Evolutionary conservation across 345 rosid genomes (phyloP).

Genomic region (Dovyalis caffra): DNA sequence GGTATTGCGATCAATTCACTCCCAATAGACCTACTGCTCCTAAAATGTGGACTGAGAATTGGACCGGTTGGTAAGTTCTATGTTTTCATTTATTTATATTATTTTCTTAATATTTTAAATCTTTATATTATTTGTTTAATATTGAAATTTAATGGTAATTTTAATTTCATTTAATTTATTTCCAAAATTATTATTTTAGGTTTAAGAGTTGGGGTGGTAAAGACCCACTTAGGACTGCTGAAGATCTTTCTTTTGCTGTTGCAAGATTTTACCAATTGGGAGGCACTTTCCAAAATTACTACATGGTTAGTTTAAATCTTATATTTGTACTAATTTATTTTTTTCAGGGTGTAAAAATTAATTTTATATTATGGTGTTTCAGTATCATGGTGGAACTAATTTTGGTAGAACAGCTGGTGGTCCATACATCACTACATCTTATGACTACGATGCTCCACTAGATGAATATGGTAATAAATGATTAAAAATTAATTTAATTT

Average conservation of each 20-base stretch:
- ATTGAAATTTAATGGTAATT: background rate
- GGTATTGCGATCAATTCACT: conserved; percentile 46
- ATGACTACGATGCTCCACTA: conserved; percentile 62
- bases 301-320: conserved; percentile 41
- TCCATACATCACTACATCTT: conserved; percentile 61
- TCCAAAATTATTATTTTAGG: conserved; percentile 23
- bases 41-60: conserved; percentile 70
- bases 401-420: conserved; percentile 64
- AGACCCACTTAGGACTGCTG: conserved; percentile 56
- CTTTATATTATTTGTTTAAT: too few relatives aligned
- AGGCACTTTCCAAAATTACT: conserved; percentile 62
- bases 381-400: conserved; percentile 78
- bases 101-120: background rate
- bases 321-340: background rate
- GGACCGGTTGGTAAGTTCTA: conserved; percentile 61
- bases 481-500: background rate
- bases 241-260: conserved; percentile 57
- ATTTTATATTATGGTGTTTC: conserved; percentile 3
- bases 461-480: conserved; percentile 37
- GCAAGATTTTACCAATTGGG: conserved; percentile 57
- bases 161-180: too few relatives aligned
- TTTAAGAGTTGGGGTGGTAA: conserved; percentile 58
- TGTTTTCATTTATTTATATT: background rate
- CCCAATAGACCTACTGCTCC: conserved; percentile 43
- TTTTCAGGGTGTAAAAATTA: background rate